Evolutionary conservation across 805 yeast species (phyloP).

Genomic region (Hagleromyces aurorensis): DNA sequence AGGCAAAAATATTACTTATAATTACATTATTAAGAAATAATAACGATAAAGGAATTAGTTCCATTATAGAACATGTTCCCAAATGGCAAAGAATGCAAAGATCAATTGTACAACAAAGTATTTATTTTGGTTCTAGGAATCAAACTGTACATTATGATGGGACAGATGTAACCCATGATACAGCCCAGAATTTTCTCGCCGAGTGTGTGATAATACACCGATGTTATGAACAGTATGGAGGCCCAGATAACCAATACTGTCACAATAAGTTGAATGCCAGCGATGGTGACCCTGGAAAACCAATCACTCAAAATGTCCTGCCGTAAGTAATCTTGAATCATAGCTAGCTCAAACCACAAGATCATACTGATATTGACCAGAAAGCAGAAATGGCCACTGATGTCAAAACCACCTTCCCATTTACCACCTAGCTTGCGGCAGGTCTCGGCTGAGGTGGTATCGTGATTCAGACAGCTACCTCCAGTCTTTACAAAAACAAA

Average conservation of each 20-base stretch:
- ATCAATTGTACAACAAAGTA: constrained; percentile 6
- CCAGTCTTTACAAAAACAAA: constrained; percentile 29
- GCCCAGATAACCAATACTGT: constrained; percentile 42
- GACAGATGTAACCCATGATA: constrained; percentile 50
- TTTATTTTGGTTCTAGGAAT: constrained; percentile 15
- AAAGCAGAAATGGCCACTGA: constrained; percentile 47
- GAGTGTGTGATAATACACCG: constrained; percentile 74
- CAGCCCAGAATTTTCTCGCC: constrained; percentile 69
- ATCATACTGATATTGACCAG: constrained; percentile 37
- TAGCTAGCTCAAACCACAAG: constrained; percentile 31
- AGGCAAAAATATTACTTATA: too few species aligned
- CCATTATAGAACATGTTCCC: too few species aligned
- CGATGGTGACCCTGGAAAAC: constrained; percentile 4
- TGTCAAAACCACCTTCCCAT: constrained; percentile 47
- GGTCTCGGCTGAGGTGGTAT: constrained; percentile 26
- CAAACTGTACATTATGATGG: constrained; percentile 36
- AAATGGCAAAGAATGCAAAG: too few species aligned
- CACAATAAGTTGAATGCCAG: constrained; percentile 5
- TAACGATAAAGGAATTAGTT: too few species aligned
- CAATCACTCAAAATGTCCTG: constrained; percentile 6
- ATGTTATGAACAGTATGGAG: constrained; percentile 56
- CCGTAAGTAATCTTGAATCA: constrained; percentile 9
- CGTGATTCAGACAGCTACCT: constrained; percentile 25
- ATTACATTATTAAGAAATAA: too few species aligned
- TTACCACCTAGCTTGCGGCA: constrained; percentile 29